Percentiles rank a stretch among this genome's conserved stretches.
phyloP scores from a whole-genome alignment of 2,329 filamentous ascomycete genomes.

The Aspergillus ochraceoroseus region DNA sequence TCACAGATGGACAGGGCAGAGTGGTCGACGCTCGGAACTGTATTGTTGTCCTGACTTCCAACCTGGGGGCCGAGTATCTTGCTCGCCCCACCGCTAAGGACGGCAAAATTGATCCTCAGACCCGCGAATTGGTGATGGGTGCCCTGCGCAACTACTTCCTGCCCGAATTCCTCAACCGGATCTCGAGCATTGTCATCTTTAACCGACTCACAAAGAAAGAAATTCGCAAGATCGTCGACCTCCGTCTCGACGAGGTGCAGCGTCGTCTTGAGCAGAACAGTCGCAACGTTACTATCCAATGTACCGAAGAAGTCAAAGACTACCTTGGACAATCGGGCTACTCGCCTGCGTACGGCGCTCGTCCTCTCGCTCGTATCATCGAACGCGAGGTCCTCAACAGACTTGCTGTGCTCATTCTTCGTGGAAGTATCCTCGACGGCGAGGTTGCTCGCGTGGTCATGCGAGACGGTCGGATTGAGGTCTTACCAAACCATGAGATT shows the following conservation, averaged over 20 bases:
- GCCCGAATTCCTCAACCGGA: constrained; percentile 97
- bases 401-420: constrained; percentile 83
- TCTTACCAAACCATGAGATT: constrained; percentile 75
- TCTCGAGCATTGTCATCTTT: constrained; percentile 95
- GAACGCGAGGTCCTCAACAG: constrained; percentile 96
- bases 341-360: constrained; percentile 89
- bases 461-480: constrained; percentile 70
- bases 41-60: constrained; percentile 99
- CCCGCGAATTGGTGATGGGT: constrained; percentile 82
- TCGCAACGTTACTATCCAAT: constrained; percentile 77
- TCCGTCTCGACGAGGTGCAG: constrained; percentile 84
- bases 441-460: constrained; percentile 77
- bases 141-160: constrained; percentile 93
- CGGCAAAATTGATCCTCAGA: constrained; percentile 79
- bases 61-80: constrained; percentile 92
- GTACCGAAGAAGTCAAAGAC: constrained; percentile 80
- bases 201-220: constrained; percentile 86
- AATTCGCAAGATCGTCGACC: constrained; percentile 92
- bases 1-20: constrained; percentile 95
- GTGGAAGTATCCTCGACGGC: constrained; percentile 77
- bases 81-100: constrained; percentile 70
- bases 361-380: constrained; percentile 81
- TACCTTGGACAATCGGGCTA: constrained; percentile 90
- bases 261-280: constrained; percentile 80
- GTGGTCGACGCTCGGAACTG: constrained; percentile 95